phyloP scores from a whole-genome alignment of 106 monocot genomes.

The Amphibolis antarctica region DNA sequence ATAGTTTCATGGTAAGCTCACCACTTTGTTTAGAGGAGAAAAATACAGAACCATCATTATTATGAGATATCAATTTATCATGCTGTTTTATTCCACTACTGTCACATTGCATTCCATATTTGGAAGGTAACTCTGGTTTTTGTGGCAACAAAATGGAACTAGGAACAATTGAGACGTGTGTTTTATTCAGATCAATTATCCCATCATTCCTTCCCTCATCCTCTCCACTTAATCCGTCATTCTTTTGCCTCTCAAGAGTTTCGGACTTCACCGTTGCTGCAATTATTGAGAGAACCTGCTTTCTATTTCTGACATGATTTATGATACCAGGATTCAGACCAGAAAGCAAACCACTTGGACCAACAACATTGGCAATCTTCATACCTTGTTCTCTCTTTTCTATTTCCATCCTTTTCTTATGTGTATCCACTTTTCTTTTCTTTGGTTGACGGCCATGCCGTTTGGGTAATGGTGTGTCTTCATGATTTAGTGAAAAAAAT shows the following conservation, averaged over 20 bases:
- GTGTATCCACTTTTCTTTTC: constrained; percentile 43
- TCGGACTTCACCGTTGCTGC: constrained; percentile 61
- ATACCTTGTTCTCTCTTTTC: constrained; percentile 30
- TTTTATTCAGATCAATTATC: constrained; percentile 1
- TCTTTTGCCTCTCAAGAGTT: constrained; percentile 17
- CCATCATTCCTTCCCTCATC: constrained; percentile 9
- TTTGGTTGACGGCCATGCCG: constrained; percentile 29
- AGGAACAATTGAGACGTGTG: constrained; percentile 1
- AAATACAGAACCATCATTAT: constrained; percentile 4
- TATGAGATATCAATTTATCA: background rate
- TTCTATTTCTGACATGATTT: constrained; percentile 82
- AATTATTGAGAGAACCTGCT: constrained; percentile 83
- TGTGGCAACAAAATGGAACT: constrained; percentile 2
- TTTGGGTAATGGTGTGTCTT: constrained; percentile 37
- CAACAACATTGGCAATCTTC: constrained; percentile 31
- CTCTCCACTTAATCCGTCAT: constrained; percentile 12
- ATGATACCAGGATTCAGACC: constrained; percentile 88
- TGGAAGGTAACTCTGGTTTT: constrained; percentile 7
- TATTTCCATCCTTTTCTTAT: constrained; percentile 33
- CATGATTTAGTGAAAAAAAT: constrained; percentile 55
- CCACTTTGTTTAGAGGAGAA: constrained; percentile 12
- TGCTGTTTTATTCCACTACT: background rate
- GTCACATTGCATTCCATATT: background rate
- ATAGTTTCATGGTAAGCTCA: constrained; percentile 35
- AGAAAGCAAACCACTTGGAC: constrained; percentile 69